phyloP scores from a whole-genome alignment of 257 asterid genomes.

The Gentiana macrophylla region DNA sequence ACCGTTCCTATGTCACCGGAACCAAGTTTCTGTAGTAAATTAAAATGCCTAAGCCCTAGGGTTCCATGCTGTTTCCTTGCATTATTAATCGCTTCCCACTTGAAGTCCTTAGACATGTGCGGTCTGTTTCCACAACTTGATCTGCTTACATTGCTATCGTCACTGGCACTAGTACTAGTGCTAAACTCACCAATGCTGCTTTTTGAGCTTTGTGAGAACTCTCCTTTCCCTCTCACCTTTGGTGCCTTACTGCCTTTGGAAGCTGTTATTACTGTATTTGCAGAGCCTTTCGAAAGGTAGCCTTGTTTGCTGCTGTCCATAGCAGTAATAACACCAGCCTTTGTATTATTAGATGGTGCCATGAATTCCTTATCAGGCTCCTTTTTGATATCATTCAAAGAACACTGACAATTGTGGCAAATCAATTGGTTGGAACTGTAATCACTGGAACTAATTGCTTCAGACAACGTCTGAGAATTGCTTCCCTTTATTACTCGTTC shows the following conservation, averaged over 20 bases:
- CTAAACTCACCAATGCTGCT: constrained; percentile 82
- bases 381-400: constrained; percentile 31
- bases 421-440: constrained; percentile 27
- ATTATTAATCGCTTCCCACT: constrained; percentile 64
- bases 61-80: constrained; percentile 52
- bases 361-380: constrained; percentile 24
- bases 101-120: constrained; percentile 76
- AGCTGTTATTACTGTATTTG: constrained; percentile 14
- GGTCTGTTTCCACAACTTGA: constrained; percentile 57
- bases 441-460: constrained; percentile 16
- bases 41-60: constrained; percentile 63
- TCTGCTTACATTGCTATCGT: constrained; percentile 71
- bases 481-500: constrained; percentile 19
- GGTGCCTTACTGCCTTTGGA: constrained; percentile 24
- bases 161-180: constrained; percentile 73
- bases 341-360: constrained; percentile 9
- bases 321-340: constrained; percentile 13
- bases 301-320: constrained; percentile 16
- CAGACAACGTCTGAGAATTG: constrained; percentile 17
- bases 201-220: constrained; percentile 72
- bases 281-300: constrained; percentile 17
- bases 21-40: constrained; percentile 68
- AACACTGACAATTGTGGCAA: constrained; percentile 82
- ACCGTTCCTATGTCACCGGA: constrained; percentile 90
- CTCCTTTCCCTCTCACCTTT: constrained; percentile 46